These are phyloP conservation scores for Starmerella gropengiesseri DNA, from an alignment of 805 yeast genomes.

Conservation along the genomic window DNA sequence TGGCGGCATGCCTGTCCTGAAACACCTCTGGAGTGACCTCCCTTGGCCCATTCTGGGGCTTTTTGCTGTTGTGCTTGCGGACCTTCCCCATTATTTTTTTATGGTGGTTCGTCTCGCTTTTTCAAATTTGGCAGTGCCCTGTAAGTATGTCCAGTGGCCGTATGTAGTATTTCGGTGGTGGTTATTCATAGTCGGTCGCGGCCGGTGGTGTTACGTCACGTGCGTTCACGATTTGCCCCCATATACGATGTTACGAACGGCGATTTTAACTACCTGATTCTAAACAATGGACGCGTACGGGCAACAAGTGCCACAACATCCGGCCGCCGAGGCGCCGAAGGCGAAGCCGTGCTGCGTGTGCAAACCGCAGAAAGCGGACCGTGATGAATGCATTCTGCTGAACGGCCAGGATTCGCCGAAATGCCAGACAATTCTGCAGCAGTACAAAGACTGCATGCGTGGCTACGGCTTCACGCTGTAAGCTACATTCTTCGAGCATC, in stretches of 20 bases:
- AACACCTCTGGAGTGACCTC: conserved; percentile 25
- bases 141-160: too few relatives aligned
- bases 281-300: conserved; percentile 5
- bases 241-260: too few relatives aligned
- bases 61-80: conserved; percentile 13
- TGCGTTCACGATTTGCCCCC: too few relatives aligned
- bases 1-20: conserved; percentile 22
- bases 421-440: conserved; percentile 57
- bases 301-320: not conserved
- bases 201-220: too few relatives aligned
- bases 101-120: too few relatives aligned
- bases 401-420: conserved; percentile 77
- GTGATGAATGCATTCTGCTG: conserved; percentile 79
- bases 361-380: conserved; percentile 60
- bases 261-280: not conserved
- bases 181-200: too few relatives aligned
- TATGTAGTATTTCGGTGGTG: too few relatives aligned
- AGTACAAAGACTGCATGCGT: conserved; percentile 83
- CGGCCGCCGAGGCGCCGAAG: conserved; percentile 29
- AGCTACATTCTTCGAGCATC: too few relatives aligned
- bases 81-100: conserved; percentile 27
- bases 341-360: conserved; percentile 98
- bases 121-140: too few relatives aligned
- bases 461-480: conserved; percentile 64
- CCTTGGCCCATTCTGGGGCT: conserved; percentile 19